Evolutionary conservation across 2,329 filamentous ascomycete species (phyloP), one percentile per base, ranked within the genome.

Genomic region (Macrophomina tecta): DNA sequence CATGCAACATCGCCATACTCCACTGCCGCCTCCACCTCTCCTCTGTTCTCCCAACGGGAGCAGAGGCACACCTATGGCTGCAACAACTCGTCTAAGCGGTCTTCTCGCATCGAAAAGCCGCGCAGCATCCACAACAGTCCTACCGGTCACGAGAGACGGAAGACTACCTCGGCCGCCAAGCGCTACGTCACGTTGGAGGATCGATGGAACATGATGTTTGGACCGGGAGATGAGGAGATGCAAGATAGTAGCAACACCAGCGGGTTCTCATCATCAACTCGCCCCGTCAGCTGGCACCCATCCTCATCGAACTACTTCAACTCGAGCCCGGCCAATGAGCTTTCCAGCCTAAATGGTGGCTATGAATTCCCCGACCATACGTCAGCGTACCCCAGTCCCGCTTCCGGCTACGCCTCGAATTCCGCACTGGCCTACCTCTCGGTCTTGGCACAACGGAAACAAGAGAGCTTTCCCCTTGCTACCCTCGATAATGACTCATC

Each of bases 281-380:
- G 91, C 49, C 90, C 91, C 5, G 82, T 91, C 53, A 93, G 90
- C 82, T 93, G 91, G 91, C 91, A 93, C 75, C 89, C 90, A 2
- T 85, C 86, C 28, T 86, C 89, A 9, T 82, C 86, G 67, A 77
- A 76, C 40, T 75, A 81, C 69, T 75, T 78, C 30, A 61, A 64
- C 38, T 67, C 58, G 46, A 65, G 63, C n/a, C 63, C 63, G 52
- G 55, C 56, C 55, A 58, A 66, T 45, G 46, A 66, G 18, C 36
- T 66, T 14, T 42, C 38, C 40, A 48, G 40, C 64, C 45, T 38
- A 28, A 45, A 52, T 34, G 63, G 40, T 53, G 40, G 40, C 51
- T 65, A 65, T 40, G 63, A 38, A 32, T 65, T 65, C 52, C 63
- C 51, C 36, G 63, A 66, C 42, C 53, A 42, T 42, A 45, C 64